phyloP scores from a whole-genome alignment of 2,329 filamentous ascomycete genomes.

The Aspergillus sp. region DNA sequence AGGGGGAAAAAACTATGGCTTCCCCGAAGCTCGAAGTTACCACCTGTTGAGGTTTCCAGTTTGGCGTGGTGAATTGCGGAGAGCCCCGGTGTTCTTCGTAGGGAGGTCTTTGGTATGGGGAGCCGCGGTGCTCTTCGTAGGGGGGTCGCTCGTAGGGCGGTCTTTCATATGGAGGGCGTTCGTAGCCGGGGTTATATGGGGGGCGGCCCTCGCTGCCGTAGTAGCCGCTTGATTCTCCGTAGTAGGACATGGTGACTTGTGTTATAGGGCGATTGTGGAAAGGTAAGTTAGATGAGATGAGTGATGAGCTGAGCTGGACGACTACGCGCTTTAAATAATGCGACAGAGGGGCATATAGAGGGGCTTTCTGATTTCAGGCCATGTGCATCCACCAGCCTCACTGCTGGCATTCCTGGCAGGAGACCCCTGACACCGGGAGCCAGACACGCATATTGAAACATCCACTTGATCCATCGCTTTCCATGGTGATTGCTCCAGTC shows the following conservation, averaged over 20 bases:
- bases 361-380: not conserved
- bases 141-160: slow-evolving; percentile 12
- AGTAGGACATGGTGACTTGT: slow-evolving; percentile 17
- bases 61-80: no score
- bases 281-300: not conserved
- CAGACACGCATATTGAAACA: not conserved
- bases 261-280: not conserved
- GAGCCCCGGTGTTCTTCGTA: slow-evolving; percentile 12
- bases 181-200: not conserved
- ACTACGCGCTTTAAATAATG: slow-evolving; percentile 5
- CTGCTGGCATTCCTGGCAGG: no score
- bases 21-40: no score
- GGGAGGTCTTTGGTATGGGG: slow-evolving; percentile 14
- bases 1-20: no score
- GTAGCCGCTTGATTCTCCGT: slow-evolving; percentile 12
- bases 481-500: not conserved
- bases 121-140: not conserved
- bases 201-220: slow-evolving; percentile 10
- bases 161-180: slow-evolving; percentile 13
- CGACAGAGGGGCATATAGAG: not conserved
- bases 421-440: not conserved
- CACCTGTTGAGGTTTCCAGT: no score
- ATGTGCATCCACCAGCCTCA: not conserved
- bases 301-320: not conserved
- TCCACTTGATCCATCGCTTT: not conserved